phyloP scores from a whole-genome alignment of 2,329 filamentous ascomycete genomes.

The Pseudogymnoascus sp. region DNA sequence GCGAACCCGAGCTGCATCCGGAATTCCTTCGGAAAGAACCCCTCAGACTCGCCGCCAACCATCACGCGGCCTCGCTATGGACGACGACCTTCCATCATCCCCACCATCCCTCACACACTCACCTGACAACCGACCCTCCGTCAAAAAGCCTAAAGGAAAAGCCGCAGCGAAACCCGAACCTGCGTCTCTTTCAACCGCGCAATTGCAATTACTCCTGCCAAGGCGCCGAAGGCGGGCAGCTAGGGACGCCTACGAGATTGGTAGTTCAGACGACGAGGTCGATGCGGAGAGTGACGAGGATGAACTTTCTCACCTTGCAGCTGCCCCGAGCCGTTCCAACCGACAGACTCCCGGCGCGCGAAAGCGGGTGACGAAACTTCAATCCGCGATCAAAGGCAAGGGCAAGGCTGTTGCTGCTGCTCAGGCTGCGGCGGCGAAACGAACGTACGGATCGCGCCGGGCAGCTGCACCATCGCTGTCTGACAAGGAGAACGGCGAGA shows the following conservation, averaged over 20 bases:
- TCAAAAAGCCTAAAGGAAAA: constrained; percentile 14
- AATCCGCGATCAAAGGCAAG: constrained; percentile 18
- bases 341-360: constrained; percentile 20
- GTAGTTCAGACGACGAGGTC: constrained; percentile 36
- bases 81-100: constrained; percentile 39
- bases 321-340: constrained; percentile 31
- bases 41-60: constrained; percentile 7
- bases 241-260: constrained; percentile 33
- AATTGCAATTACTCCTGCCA: constrained; percentile 32
- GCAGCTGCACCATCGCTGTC: constrained; percentile 30
- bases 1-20: neutral
- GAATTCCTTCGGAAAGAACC: constrained; percentile 8
- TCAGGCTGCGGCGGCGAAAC: constrained; percentile 20
- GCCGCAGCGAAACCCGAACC: constrained; percentile 18
- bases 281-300: constrained; percentile 49
- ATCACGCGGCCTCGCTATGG: constrained; percentile 17
- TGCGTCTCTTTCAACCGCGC: constrained; percentile 28
- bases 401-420: constrained; percentile 9
- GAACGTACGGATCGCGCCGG: constrained; percentile 42
- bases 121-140: constrained; percentile 42
- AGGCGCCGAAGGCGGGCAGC: constrained; percentile 24
- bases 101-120: constrained; percentile 62
- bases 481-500: constrained; percentile 51
- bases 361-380: constrained; percentile 23
- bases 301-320: constrained; percentile 44